These are phyloP conservation scores for Diplodia mutila DNA, from an alignment of 2,329 filamentous ascomycete genomes.

Conservation along the genomic window DNA sequence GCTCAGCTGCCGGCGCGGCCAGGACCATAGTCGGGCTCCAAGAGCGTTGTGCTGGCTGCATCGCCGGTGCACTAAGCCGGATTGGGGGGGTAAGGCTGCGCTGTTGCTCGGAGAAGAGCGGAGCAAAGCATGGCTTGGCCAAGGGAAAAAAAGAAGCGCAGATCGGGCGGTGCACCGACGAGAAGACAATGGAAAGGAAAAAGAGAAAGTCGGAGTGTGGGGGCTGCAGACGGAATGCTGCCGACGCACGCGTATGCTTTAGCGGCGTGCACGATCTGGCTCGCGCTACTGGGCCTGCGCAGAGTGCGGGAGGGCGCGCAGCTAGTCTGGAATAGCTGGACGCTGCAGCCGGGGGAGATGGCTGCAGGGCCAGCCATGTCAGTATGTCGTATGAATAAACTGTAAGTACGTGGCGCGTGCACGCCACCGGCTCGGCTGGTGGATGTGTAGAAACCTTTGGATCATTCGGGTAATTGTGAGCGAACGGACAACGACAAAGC, in stretches of 20 bases:
- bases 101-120: constrained; percentile 7
- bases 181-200: constrained; percentile 11
- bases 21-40: constrained; percentile 4
- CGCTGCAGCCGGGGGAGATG: constrained; percentile 3
- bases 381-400: neutral
- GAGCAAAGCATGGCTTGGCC: constrained; percentile 16
- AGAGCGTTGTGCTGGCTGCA: constrained; percentile 20
- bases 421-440: neutral
- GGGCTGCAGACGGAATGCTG: constrained; percentile 10
- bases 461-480: constrained; percentile 6
- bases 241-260: neutral
- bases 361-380: neutral
- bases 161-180: constrained; percentile 6
- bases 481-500: neutral
- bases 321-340: constrained; percentile 11
- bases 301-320: constrained; percentile 8
- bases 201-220: neutral
- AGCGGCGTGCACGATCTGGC: constrained; percentile 21
- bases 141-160: neutral
- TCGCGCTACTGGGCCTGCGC: constrained; percentile 14
- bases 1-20: constrained; percentile 1
- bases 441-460: neutral
- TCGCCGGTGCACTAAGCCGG: constrained; percentile 4
- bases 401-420: neutral
- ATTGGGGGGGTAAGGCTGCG: constrained; percentile 15